These are phyloP conservation scores for Boletus reticulatus DNA, from an alignment of 768 basidiomycete genomes.

Conservation along the genomic window DNA sequence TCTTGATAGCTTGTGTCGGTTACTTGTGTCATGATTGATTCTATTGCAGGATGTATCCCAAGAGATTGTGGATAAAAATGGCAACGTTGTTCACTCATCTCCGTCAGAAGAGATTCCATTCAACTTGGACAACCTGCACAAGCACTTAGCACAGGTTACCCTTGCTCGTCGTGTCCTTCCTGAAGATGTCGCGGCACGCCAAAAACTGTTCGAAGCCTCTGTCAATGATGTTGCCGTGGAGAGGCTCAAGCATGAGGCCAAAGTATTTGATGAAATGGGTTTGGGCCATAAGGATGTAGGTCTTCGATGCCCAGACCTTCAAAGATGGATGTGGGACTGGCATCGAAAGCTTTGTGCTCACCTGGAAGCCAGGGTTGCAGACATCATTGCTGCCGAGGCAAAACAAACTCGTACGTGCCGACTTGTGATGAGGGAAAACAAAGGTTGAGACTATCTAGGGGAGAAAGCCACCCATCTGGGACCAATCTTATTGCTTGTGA, in stretches of 20 bases:
- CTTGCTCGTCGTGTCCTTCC: conserved; percentile 62
- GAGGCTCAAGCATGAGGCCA: conserved; percentile 62
- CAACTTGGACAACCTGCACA: conserved; percentile 70
- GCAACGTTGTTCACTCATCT: conserved; percentile 21
- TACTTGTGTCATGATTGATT: not conserved
- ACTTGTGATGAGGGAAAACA: not conserved
- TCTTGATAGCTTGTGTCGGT: not conserved
- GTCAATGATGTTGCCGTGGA: conserved; percentile 81
- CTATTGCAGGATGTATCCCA: conserved; percentile 14
- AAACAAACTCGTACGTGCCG: conserved; percentile 19
- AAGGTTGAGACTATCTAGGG: not conserved
- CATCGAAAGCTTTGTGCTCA: conserved; percentile 55
- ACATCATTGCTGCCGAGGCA: conserved; percentile 41
- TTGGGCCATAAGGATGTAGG: conserved; percentile 44
- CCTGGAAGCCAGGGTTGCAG: conserved; percentile 49
- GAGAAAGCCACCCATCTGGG: conserved; percentile 38
- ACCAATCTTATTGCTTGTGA: conserved; percentile 75
- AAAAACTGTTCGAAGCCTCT: conserved; percentile 80
- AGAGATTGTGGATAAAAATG: conserved; percentile 18
- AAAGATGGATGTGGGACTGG: conserved; percentile 88
- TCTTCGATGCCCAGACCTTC: conserved; percentile 51
- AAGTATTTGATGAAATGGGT: conserved; percentile 57
- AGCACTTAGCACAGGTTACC: conserved; percentile 61
- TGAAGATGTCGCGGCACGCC: conserved; percentile 68
- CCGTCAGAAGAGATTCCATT: conserved; percentile 54